Evolutionary conservation across 2,329 filamentous ascomycete genomes (phyloP).

Genomic region (Hortaea werneckii): DNA sequence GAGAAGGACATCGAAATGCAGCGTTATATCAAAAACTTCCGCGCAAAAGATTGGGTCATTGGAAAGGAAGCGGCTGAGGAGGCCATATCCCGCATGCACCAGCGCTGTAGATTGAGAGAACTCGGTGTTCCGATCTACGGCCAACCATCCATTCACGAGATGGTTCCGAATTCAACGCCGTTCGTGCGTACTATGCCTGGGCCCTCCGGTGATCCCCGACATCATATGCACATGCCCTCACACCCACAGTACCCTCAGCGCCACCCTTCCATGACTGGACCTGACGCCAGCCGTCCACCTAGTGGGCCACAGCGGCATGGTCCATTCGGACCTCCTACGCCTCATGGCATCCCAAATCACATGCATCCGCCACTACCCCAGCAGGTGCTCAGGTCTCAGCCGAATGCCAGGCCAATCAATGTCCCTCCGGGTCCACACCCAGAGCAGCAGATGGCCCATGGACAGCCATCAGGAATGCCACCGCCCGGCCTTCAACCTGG

Average conservation of each 20-base stretch:
- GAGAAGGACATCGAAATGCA: constrained; percentile 19
- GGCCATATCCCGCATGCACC: constrained; percentile 14
- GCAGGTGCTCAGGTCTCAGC: constrained; percentile 8
- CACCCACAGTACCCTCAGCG: not conserved
- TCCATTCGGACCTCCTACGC: too few relatives aligned
- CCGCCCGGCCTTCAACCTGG: not conserved
- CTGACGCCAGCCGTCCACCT: not conserved
- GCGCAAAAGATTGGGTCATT: constrained; percentile 20
- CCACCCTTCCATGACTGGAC: not conserved
- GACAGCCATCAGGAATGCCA: not conserved
- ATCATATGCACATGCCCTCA: not conserved
- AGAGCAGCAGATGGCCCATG: not conserved
- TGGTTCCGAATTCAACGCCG: not conserved
- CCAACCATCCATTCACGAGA: constrained; percentile 4
- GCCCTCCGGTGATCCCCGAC: not conserved
- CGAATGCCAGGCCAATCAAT: constrained; percentile 8
- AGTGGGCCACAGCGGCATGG: not conserved
- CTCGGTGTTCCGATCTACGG: constrained; percentile 19
- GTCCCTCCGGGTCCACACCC: not conserved
- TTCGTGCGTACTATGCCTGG: not conserved
- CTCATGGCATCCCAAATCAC: not conserved
- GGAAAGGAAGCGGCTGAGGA: constrained; percentile 11
- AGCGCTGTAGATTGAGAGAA: constrained; percentile 17
- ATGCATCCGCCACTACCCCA: not conserved
- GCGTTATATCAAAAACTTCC: constrained; percentile 19